These are phyloP conservation scores for Tripidium arundinaceum DNA, from an alignment of 202 grass and related monocot species.

Conservation along the genomic window DNA sequence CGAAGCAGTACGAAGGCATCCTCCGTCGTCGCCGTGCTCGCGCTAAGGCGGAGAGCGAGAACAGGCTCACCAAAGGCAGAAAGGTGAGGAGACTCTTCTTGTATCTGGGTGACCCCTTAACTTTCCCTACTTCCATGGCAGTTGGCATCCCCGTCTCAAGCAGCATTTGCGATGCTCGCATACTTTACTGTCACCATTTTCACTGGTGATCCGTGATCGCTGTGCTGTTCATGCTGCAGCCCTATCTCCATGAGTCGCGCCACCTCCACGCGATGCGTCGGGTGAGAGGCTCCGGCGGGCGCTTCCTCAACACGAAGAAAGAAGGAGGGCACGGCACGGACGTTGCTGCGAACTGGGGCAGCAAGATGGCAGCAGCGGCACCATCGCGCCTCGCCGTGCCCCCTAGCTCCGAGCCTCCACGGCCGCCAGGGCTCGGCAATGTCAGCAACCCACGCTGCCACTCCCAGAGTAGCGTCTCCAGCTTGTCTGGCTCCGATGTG, in stretches of 20 bases:
- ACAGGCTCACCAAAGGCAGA: slow-evolving; percentile 53
- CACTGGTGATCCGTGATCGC: background rate
- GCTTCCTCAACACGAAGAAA: slow-evolving; percentile 89
- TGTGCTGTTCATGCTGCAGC: slow-evolving; percentile 34
- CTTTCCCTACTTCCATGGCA: background rate
- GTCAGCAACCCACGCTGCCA: background rate
- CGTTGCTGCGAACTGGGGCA: background rate
- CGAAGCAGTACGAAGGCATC: slow-evolving; percentile 93
- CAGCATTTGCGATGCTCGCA: background rate
- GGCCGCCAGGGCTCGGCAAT: background rate
- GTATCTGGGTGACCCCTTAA: background rate
- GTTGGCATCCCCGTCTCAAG: background rate
- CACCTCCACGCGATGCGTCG: slow-evolving; percentile 90
- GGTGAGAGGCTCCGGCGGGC: slow-evolving; percentile 69
- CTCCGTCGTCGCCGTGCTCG: slow-evolving; percentile 89
- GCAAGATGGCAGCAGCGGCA: background rate
- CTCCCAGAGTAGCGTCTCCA: slow-evolving; percentile 47
- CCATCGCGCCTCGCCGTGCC: slow-evolving; percentile 12
- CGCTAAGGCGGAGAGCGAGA: slow-evolving; percentile 60
- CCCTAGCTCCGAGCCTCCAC: slow-evolving; percentile 20
- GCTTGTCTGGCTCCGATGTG: slow-evolving; percentile 64
- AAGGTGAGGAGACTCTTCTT: slow-evolving; percentile 52
- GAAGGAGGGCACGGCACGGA: slow-evolving; percentile 11
- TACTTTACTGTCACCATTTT: background rate
- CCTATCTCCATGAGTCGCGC: slow-evolving; percentile 86